phyloP scores from a whole-genome alignment of 495 filamentous ascomycete genomes.

The Neurospora sp. region DNA sequence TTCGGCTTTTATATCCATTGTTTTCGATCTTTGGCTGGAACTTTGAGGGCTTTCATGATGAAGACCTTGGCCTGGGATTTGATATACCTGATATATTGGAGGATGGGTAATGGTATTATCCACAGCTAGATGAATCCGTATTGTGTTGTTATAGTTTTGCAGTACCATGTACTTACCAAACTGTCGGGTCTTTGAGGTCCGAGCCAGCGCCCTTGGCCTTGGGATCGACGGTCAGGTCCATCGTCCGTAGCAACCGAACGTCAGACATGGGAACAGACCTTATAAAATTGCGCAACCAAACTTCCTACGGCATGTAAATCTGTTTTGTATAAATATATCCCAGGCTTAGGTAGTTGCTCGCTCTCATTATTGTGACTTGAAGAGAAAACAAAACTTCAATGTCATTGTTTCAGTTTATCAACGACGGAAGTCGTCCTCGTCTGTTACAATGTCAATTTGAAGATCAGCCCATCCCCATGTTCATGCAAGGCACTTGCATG shows the following conservation, averaged over 20 bases:
- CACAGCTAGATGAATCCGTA: background rate
- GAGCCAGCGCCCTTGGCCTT: background rate
- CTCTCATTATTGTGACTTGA: background rate
- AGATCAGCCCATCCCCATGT: background rate
- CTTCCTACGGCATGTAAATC: background rate
- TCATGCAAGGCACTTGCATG: background rate
- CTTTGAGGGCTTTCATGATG: background rate
- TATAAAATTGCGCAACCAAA: background rate
- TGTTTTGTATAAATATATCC: no score
- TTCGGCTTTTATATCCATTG: background rate
- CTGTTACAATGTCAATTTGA: background rate
- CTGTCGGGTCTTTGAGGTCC: background rate
- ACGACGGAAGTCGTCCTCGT: background rate
- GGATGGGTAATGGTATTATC: background rate
- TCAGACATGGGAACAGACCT: background rate
- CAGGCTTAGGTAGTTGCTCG: background rate
- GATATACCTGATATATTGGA: background rate
- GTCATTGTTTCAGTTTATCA: background rate
- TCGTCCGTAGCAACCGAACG: background rate
- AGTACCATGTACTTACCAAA: background rate
- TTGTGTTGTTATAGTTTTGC: background rate
- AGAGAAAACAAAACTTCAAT: background rate
- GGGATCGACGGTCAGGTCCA: background rate
- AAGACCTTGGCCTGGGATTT: background rate
- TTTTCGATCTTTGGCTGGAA: background rate